Evolutionary conservation across 2,329 filamentous ascomycete species (phyloP), one percentile per base, ranked within the genome.

Genomic region (Diaporthe sp.): DNA sequence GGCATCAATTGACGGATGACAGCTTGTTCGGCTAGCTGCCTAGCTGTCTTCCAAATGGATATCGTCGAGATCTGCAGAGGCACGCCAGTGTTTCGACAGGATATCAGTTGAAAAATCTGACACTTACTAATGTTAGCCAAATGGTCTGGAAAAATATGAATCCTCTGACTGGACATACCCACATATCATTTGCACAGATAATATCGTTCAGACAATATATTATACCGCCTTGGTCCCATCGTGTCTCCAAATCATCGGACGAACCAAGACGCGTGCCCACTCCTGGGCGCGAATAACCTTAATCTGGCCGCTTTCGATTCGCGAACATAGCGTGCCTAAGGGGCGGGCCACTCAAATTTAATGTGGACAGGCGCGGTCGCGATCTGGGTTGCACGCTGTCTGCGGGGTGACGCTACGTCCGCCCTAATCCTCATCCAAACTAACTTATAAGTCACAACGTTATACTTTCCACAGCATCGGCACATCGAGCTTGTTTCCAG

Each of bases 401-500:
- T 47, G 47, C 33, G 22, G 33, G 22, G 40, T 54, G 64, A 22
- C 64, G 33, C 33, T 52, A 68, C 64, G 35, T 25, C 22, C 45
- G 45, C 30, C 45, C 45, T 38, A 67, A 17, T 52, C 64, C 45
- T 35, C 64, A 52, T 67, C 64, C 33, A 30, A 68, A 68, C 64
- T 30, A 68, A 68, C 60, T 45, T 33, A 47, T 33, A 45, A 64
- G n/a, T n/a, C 40, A 30, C 45, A 38, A 52, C 30, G 22, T 40
- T 54, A 68, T 68, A 30, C 64, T 68, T 54, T 38, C n/a, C 64
- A 54, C 22, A n/a, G 47, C 47, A 28, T 54, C 64, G 64, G 64
- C 47, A 68, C 64, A 40, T 50, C 33, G 64, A 54, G 64, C 64
- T 68, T 68, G 28, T 68, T 54, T 68, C 64, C 64, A 68, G 64